phyloP scores from a whole-genome alignment of 768 basidiomycete genomes.

The Pleurotus tuber-regium region DNA sequence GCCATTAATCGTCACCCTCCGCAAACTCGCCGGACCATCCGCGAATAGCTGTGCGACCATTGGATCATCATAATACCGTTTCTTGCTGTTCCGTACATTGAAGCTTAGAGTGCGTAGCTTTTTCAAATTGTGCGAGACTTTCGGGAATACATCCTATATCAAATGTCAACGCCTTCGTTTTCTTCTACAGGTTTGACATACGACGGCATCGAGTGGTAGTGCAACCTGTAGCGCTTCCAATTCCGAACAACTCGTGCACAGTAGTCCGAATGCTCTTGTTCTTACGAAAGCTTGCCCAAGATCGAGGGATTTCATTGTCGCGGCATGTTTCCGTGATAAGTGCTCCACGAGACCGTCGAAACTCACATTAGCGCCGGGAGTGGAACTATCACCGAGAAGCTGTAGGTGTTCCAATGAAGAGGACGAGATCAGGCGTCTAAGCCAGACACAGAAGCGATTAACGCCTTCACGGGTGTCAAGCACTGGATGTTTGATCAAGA shows the following conservation, averaged over 20 bases:
- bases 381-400: constrained; percentile 14
- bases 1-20: background rate
- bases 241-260: constrained; percentile 17
- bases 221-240: constrained; percentile 19
- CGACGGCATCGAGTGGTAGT: background rate
- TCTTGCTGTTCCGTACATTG: background rate
- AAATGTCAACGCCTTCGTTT: background rate
- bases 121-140: background rate
- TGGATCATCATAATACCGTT: background rate
- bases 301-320: constrained; percentile 27
- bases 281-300: constrained; percentile 25
- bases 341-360: constrained; percentile 35
- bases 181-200: background rate
- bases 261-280: constrained; percentile 11
- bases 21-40: background rate
- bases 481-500: constrained; percentile 28
- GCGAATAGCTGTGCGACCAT: background rate
- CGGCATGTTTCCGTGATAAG: constrained; percentile 26
- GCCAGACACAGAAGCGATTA: constrained; percentile 33
- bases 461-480: constrained; percentile 19
- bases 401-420: constrained; percentile 29
- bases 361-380: constrained; percentile 13
- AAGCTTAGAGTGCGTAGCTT: background rate
- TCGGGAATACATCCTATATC: background rate
- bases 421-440: constrained; percentile 27